Evolutionary conservation across 345 rosid species (phyloP).

Genomic region (Aquilaria malaccensis): DNA sequence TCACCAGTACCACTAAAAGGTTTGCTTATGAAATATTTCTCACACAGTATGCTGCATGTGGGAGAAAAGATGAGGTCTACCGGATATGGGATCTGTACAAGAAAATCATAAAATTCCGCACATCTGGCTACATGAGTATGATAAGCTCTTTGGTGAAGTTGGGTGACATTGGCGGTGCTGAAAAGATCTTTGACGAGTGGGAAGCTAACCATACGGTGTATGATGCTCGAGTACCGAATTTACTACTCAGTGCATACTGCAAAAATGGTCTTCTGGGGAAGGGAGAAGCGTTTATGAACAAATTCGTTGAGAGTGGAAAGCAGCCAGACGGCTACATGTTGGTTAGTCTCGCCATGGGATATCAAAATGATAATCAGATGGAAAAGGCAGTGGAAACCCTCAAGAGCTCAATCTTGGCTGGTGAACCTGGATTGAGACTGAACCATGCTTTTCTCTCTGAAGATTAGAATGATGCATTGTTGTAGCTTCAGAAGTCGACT

Average conservation of each 20-base stretch:
- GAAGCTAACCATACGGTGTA: constrained; percentile 17
- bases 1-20: constrained; percentile 12
- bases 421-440: constrained; percentile 26
- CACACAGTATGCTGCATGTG: constrained; percentile 37
- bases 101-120: constrained; percentile 24
- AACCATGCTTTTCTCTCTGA: constrained; percentile 19
- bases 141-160: constrained; percentile 45
- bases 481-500: too few species aligned
- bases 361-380: constrained; percentile 24
- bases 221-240: constrained; percentile 41
- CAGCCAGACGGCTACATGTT: constrained; percentile 25
- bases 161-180: constrained; percentile 47
- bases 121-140: constrained; percentile 38
- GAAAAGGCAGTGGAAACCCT: constrained; percentile 37
- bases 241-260: constrained; percentile 40
- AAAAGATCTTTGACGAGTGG: constrained; percentile 58
- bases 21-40: constrained; percentile 34
- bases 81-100: constrained; percentile 52
- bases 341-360: constrained; percentile 39
- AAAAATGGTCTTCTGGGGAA: constrained; percentile 42
- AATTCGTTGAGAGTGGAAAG: constrained; percentile 22
- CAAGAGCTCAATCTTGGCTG: constrained; percentile 29
- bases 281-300: constrained; percentile 38
- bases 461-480: too few species aligned
- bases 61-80: constrained; percentile 39